Evolutionary conservation across 164 flowering plant species (phyloP).

Genomic region (Dillenia turbinata): DNA sequence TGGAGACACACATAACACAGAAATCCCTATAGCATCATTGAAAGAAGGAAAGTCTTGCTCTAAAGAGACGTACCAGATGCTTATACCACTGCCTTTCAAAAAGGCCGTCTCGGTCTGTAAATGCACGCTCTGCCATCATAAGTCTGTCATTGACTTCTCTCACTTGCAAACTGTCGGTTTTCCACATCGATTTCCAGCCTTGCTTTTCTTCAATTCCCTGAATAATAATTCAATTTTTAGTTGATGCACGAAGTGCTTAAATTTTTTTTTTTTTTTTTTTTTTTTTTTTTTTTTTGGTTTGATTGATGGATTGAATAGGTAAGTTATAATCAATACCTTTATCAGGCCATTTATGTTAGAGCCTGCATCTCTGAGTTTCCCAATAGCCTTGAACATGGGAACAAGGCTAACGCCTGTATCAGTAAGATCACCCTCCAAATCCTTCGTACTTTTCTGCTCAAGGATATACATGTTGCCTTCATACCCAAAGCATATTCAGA

Average conservation of each 20-base stretch:
- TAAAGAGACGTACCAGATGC: conserved; percentile 54
- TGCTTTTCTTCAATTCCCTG: conserved; percentile 39
- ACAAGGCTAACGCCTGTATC: conserved; percentile 27
- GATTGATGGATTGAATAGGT: neutral
- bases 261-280: no score
- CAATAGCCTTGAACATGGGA: conserved; percentile 57
- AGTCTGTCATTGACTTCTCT: conserved; percentile 69
- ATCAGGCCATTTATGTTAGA: conserved; percentile 31
- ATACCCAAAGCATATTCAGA: neutral
- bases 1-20: no score
- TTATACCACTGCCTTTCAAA: conserved; percentile 64
- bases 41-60: no score
- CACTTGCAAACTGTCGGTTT: conserved; percentile 24
- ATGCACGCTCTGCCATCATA: conserved; percentile 83
- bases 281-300: no score
- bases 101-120: conserved; percentile 64
- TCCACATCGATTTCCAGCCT: conserved; percentile 39
- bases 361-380: conserved; percentile 52
- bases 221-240: neutral
- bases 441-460: conserved; percentile 41
- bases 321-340: conserved; percentile 34
- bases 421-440: conserved; percentile 30
- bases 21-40: no score
- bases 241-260: neutral
- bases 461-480: no score